These are phyloP conservation scores for Elongisporangium anandrum DNA, from an alignment of 352 stramenopile genomes.

Conservation along the genomic window DNA sequence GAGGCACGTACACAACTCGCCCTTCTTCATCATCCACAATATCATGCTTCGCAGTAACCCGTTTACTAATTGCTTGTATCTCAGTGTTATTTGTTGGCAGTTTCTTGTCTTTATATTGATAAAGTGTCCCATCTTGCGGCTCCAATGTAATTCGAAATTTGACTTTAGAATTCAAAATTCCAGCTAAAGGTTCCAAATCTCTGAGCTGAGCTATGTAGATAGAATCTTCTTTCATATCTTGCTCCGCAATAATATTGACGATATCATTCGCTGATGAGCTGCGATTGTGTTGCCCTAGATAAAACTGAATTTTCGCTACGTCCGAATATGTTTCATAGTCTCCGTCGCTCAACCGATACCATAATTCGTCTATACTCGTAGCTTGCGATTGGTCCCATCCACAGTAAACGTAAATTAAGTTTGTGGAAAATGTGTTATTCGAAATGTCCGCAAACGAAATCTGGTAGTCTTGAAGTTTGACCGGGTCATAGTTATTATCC, in stretches of 20 bases:
- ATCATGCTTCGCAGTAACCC: conserved; percentile 3
- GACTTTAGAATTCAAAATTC: conserved; percentile 21
- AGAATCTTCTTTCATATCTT: conserved; percentile 52
- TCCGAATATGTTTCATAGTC: conserved; percentile 22
- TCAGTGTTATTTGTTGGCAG: not conserved
- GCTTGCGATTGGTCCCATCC: conserved; percentile 17
- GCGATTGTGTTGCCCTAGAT: conserved; percentile 6
- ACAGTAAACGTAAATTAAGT: conserved; percentile 44
- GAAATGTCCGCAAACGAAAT: conserved; percentile 14
- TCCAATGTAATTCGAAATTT: conserved; percentile 28
- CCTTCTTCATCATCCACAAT: conserved; percentile 23
- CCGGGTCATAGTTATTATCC: conserved; percentile 6
- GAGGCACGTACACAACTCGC: conserved; percentile 37
- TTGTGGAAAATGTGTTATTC: conserved; percentile 36
- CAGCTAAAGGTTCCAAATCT: conserved; percentile 34
- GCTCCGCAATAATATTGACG: not conserved
- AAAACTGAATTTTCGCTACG: conserved; percentile 23
- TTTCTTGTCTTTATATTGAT: conserved; percentile 30
- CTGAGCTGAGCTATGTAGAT: conserved; percentile 24
- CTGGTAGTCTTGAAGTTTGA: conserved; percentile 21
- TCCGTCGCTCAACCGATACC: conserved; percentile 46
- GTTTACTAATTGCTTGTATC: conserved; percentile 6
- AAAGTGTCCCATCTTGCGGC: conserved; percentile 41
- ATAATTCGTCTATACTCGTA: conserved; percentile 31
- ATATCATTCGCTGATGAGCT: not conserved